Conservation (phyloP, 2,329 filamentous ascomycete species). For the Beauveria varroae region DNA sequence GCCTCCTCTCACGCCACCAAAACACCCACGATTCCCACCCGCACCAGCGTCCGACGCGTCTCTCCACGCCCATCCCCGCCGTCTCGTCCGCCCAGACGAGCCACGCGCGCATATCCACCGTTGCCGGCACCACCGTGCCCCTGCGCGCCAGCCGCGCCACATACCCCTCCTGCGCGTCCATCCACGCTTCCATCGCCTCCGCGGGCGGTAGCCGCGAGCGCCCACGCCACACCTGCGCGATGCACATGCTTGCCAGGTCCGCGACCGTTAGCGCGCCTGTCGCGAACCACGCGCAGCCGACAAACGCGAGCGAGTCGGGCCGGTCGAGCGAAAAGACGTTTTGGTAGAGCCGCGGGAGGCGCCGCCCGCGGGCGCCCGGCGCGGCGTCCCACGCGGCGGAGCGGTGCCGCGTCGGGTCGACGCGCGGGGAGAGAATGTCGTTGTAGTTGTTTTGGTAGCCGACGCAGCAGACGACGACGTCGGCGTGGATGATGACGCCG, state of each 20-base stretch:
- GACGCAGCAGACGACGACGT: conserved; percentile 27
- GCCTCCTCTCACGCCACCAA: conserved; percentile 29
- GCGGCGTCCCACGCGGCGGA: conserved; percentile 16
- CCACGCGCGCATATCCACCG: conserved; percentile 28
- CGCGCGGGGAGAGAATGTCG: conserved; percentile 17
- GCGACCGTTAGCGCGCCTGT: conserved; percentile 28
- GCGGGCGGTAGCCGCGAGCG: conserved; percentile 28
- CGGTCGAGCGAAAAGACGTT: conserved; percentile 37
- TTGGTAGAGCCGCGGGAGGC: conserved; percentile 31
- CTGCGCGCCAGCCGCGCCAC: conserved; percentile 21
- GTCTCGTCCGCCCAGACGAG: conserved; percentile 32
- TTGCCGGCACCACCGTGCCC: conserved; percentile 19
- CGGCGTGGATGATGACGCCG: conserved; percentile 20
- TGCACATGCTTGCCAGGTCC: conserved; percentile 36
- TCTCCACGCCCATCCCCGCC: conserved; percentile 32
- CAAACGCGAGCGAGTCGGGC: conserved; percentile 36
- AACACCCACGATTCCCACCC: conserved; percentile 29
- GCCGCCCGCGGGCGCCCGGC: conserved; percentile 21
- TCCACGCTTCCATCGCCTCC: conserved; percentile 27
- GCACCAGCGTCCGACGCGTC: conserved; percentile 34
- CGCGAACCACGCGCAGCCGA: conserved; percentile 29
- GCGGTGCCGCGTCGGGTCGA: conserved; percentile 21
- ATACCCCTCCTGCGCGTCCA: conserved; percentile 27
- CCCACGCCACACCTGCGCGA: conserved; percentile 37
- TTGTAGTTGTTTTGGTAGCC: conserved; percentile 27